Percentiles rank a stretch among this genome's conserved stretches.
These are phyloP conservation scores for Phoma sp. DNA, from an alignment of 2,329 filamentous ascomycete species.

Conservation along the genomic window DNA sequence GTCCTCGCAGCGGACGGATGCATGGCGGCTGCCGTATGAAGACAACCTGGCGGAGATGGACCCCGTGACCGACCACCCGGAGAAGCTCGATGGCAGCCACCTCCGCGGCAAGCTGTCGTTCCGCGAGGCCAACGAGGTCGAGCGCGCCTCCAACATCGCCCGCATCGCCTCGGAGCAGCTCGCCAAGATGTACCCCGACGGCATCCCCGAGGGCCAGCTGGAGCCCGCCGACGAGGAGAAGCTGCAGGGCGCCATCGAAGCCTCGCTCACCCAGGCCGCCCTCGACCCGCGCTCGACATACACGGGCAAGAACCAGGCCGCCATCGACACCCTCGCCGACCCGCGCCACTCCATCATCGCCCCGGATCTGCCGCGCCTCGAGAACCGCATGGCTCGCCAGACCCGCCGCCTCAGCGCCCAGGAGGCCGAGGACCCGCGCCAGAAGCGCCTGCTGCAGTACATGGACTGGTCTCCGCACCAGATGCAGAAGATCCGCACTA, in stretches of 20 bases:
- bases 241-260: slow-evolving; percentile 39
- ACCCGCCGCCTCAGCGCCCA: slow-evolving; percentile 42
- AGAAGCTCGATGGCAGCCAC: slow-evolving; percentile 49
- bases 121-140: slow-evolving; percentile 40
- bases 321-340: slow-evolving; percentile 57
- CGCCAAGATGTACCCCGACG: slow-evolving; percentile 47
- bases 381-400: slow-evolving; percentile 47
- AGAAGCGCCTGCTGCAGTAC: slow-evolving; percentile 63
- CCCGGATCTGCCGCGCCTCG: slow-evolving; percentile 59
- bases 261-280: slow-evolving; percentile 42
- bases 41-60: slow-evolving; percentile 80
- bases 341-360: slow-evolving; percentile 55
- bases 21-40: slow-evolving; percentile 72
- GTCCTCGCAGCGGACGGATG: slow-evolving; percentile 74
- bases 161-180: slow-evolving; percentile 44
- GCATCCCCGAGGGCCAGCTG: slow-evolving; percentile 42
- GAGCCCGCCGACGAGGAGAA: slow-evolving; percentile 22
- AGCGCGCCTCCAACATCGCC: slow-evolving; percentile 41
- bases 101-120: slow-evolving; percentile 34
- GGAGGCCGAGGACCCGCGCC: slow-evolving; percentile 54
- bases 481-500: slow-evolving; percentile 66
- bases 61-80: slow-evolving; percentile 72
- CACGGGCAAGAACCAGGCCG: slow-evolving; percentile 59
- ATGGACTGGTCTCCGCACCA: slow-evolving; percentile 61
- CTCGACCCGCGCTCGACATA: slow-evolving; percentile 55